These are phyloP conservation scores for Solanum aculeatissimum DNA, from an alignment of 305 asterid genomes.

Conservation along the genomic window DNA sequence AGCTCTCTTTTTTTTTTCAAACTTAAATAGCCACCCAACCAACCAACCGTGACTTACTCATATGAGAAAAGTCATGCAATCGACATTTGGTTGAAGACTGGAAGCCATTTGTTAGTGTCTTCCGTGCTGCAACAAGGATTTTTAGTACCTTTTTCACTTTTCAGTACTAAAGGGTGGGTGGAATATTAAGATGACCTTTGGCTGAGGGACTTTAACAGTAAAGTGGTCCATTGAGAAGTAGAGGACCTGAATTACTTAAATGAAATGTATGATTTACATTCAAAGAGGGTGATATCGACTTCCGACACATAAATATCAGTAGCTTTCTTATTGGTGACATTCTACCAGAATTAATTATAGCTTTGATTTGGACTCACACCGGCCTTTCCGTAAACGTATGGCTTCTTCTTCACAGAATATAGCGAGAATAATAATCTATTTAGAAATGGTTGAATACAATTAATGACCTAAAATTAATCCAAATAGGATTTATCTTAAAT, in stretches of 20 bases:
- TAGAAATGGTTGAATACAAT: not conserved
- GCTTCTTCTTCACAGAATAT: not conserved
- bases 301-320: not conserved
- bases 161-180: not conserved
- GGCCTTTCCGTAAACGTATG: not conserved
- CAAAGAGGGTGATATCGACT: not conserved
- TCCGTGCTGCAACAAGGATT: not conserved
- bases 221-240: not conserved
- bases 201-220: not conserved
- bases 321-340: conserved; percentile 2
- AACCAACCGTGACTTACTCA: not conserved
- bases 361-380: not conserved
- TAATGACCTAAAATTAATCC: no score
- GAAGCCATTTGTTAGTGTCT: not conserved
- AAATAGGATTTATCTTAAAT: no score
- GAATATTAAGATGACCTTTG: not conserved
- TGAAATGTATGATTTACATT: not conserved
- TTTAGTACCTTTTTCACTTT: not conserved
- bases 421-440: not conserved
- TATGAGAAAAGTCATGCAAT: not conserved
- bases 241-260: not conserved
- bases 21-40: not conserved
- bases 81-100: not conserved
- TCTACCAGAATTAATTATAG: not conserved
- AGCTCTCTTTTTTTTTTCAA: not conserved